These are phyloP conservation scores for Leptographium lundbergii DNA, from an alignment of 2,329 filamentous ascomycete species.

Conservation along the genomic window DNA sequence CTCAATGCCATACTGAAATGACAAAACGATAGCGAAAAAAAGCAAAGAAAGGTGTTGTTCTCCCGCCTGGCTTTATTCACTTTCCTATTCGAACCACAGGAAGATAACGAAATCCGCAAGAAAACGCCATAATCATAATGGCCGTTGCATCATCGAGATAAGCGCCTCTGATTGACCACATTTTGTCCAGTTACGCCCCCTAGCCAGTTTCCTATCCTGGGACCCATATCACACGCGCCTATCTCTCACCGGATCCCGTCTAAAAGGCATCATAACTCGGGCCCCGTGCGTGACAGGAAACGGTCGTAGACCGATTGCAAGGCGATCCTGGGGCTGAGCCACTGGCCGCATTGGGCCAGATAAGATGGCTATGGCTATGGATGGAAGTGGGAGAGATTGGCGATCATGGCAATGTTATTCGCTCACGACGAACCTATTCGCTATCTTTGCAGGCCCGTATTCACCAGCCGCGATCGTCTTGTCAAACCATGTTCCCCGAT, in stretches of 20 bases:
- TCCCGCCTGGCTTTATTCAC: background rate
- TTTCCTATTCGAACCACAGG: background rate
- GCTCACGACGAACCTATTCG: background rate
- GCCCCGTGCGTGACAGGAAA: background rate
- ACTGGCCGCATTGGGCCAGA: background rate
- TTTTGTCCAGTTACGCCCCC: background rate
- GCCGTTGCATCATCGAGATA: conserved; percentile 3
- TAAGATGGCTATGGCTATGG: background rate
- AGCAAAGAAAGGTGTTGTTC: background rate
- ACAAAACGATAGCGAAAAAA: background rate
- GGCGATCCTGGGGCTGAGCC: background rate
- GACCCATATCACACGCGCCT: background rate
- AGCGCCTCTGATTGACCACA: background rate
- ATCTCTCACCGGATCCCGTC: background rate
- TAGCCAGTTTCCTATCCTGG: background rate
- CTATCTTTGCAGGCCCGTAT: background rate
- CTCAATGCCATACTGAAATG: background rate
- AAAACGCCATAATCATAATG: background rate
- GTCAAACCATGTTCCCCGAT: background rate
- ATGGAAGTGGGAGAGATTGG: background rate
- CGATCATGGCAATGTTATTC: background rate
- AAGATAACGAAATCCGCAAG: background rate
- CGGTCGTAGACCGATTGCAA: background rate
- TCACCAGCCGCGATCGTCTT: background rate
- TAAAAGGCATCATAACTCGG: background rate